Evolutionary conservation across 129 eudicot genomes (phyloP).

Genomic region (Mikania micrantha): DNA sequence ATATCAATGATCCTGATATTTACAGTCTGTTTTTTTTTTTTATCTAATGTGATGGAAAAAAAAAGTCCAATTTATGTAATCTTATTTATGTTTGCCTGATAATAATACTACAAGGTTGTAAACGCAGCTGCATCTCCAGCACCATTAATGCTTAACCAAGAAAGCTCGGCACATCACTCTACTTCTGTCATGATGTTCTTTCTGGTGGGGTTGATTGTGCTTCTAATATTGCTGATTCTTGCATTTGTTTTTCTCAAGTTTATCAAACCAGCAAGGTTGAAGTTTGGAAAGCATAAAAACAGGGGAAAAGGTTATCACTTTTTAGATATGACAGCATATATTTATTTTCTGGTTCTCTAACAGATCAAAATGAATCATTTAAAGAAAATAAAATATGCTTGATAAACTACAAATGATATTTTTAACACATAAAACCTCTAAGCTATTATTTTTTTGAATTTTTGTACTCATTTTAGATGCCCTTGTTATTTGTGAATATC

Average conservation of each 20-base stretch:
- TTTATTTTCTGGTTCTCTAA: neutral
- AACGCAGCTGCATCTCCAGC: slow-evolving; percentile 31
- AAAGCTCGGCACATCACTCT: slow-evolving; percentile 22
- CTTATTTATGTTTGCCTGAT: neutral
- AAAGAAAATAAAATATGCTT: neutral
- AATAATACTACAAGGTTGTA: neutral
- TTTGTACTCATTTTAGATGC: neutral
- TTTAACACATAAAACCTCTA: neutral
- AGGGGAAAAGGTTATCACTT: slow-evolving; percentile 16
- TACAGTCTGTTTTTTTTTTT: no score
- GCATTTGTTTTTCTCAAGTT: slow-evolving; percentile 37
- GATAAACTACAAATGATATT: neutral
- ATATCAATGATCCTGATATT: neutral
- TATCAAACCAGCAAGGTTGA: slow-evolving; percentile 29
- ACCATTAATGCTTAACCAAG: slow-evolving; percentile 11
- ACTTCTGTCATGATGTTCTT: slow-evolving; percentile 34
- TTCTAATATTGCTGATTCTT: slow-evolving; percentile 40
- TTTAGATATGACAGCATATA: neutral
- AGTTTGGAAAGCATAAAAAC: slow-evolving; percentile 17
- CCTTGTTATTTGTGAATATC: neutral
- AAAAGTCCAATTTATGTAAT: neutral
- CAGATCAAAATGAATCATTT: neutral
- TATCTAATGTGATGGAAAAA: no score
- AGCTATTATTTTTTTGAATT: no score
- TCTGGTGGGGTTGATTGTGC: slow-evolving; percentile 48